Evolutionary conservation across 2,329 filamentous ascomycete species (phyloP).

Genomic region (Penicillium sp.): DNA sequence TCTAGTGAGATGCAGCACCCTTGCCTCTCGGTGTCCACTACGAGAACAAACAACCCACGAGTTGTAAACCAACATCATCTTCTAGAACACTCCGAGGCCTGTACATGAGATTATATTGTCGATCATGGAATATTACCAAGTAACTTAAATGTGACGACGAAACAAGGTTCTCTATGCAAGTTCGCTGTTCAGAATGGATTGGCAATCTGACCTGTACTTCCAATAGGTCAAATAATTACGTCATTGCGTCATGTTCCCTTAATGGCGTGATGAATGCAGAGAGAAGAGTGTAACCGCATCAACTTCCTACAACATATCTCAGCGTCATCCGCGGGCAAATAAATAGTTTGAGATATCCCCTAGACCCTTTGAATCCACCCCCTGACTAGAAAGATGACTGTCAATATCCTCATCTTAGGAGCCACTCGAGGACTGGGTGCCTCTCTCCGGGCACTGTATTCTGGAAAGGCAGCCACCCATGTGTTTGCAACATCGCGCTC

Average conservation of each 20-base stretch:
- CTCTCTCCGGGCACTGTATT: slow-evolving; percentile 60
- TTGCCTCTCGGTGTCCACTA: no score
- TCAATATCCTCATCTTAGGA: slow-evolving; percentile 62
- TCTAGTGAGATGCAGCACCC: no score
- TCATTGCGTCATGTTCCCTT: background rate
- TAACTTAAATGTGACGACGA: no score
- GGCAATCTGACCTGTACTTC: no score
- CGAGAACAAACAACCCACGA: no score
- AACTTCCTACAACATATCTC: background rate
- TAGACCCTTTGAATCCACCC: background rate
- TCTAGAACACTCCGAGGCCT: no score
- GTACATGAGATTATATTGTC: no score
- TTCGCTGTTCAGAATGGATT: no score
- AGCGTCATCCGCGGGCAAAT: background rate
- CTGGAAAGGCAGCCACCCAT: slow-evolving; percentile 45
- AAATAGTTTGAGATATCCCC: background rate
- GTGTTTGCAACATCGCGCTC: slow-evolving; percentile 63
- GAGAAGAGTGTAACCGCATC: background rate
- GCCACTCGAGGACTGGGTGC: slow-evolving; percentile 68
- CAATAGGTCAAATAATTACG: no score
- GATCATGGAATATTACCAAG: no score
- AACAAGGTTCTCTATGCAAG: no score
- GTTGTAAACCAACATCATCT: no score
- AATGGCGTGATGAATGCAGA: slow-evolving; percentile 2
- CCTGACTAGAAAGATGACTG: slow-evolving; percentile 23